Evolutionary conservation across 2,329 filamentous ascomycete genomes (phyloP), one percentile per base, ranked within the genome.

Genomic region (Aaosphaeria pasadenensis): DNA sequence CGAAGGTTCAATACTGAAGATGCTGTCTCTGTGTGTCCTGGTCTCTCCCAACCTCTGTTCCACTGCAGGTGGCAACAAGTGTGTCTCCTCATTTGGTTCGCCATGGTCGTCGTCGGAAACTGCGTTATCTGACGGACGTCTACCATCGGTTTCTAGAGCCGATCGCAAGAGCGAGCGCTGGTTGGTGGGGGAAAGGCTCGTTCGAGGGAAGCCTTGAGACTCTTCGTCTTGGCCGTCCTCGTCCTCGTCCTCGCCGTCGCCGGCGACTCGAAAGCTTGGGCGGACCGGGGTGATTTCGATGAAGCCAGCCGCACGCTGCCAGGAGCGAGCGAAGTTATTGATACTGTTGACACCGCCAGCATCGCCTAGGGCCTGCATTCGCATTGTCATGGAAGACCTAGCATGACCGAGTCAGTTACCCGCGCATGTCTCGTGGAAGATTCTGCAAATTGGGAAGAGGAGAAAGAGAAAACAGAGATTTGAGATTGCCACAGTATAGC

Each of bases 321-420:
- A 96, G 59, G 89, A 95, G 51, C 88, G 83, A 40, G 91, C 89
- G 67, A 97, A 97, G 62, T 91, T 95, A 63, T 94, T 87, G 60
- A 97, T 88, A 70, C 89, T 95, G 76, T 97, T 97, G 52, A 91
- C 87, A 44, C 92, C 92, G 55, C 92, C 94, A 42, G 89, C 86
- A 51, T 95, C 85, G 56, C 88, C 60, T 17, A 76, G 52, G 5
- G 76, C 71, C 42, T 73, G 70, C 46, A 82, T 66, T 43, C 79
- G 77, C 63, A 79, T 71, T 6, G 73, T 72, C 58, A 78, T 71
- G 6, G 75, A 78, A 28, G 76, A 78, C 43, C 70, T 72, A 39
- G 35, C 50, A 24, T 24, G 33, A 36, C n/a, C n/a, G 33, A 36
- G 33, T n/a, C 33, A n/a, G 7, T 36, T 9, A n/a, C n/a, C 7